Conservation (phyloP, 2,329 filamentous ascomycete genomes). For the Fusarium austroafricanum region DNA sequence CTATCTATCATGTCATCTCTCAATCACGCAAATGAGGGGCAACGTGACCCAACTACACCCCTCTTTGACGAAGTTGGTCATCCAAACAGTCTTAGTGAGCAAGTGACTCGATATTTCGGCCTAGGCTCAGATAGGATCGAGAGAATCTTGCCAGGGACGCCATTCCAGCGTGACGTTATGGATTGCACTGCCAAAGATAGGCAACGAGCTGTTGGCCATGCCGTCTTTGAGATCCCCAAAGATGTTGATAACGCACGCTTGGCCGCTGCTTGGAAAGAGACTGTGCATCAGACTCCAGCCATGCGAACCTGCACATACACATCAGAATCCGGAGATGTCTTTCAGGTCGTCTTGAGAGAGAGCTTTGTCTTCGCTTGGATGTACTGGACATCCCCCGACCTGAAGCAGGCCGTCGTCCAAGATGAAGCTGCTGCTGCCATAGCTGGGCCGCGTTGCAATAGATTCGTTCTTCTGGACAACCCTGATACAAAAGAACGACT, state of each 20-base stretch:
- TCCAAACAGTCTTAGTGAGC: background rate
- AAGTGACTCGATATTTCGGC: background rate
- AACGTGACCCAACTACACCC: background rate
- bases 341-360: background rate
- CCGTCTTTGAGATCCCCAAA: background rate
- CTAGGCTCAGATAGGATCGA: conserved; percentile 3
- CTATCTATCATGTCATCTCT: background rate
- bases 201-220: background rate
- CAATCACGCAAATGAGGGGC: background rate
- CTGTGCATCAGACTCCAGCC: background rate
- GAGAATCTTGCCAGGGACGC: background rate
- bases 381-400: background rate
- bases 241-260: background rate
- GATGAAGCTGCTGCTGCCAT: conserved; percentile 12
- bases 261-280: conserved; percentile 17
- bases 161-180: conserved; percentile 9
- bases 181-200: background rate
- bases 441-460: conserved; percentile 8
- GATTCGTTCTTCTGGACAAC: conserved; percentile 9
- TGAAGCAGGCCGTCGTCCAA: background rate
- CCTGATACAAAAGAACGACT: background rate
- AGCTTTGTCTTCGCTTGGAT: conserved; percentile 19
- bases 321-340: background rate
- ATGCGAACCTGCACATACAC: background rate
- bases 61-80: background rate